Evolutionary conservation across 352 stramenopile species (phyloP).

Genomic region (Stramenopiles sp.): DNA sequence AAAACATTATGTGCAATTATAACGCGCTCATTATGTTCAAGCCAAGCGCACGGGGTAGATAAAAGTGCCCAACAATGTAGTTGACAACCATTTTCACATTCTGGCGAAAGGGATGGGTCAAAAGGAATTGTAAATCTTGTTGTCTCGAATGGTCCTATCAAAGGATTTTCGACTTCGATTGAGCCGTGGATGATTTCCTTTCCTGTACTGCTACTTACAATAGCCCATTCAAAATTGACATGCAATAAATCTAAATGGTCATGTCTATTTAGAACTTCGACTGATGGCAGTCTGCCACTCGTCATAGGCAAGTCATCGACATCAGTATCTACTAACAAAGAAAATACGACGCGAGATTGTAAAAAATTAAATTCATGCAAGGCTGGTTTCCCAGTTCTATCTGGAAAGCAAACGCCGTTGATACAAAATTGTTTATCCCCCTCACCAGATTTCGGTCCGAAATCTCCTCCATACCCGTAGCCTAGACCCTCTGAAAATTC

Average conservation of each 20-base stretch:
- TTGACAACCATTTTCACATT: background rate
- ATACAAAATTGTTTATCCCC: constrained; percentile 20
- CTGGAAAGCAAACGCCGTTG: constrained; percentile 30
- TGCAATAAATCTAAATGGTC: background rate
- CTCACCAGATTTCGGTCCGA: constrained; percentile 2
- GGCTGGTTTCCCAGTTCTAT: constrained; percentile 38
- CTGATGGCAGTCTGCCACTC: background rate
- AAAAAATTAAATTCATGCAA: constrained; percentile 39
- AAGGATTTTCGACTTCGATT: background rate
- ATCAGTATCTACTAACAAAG: background rate
- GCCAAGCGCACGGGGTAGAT: background rate
- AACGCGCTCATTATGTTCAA: background rate
- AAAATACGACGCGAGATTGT: constrained; percentile 25
- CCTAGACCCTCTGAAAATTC: background rate
- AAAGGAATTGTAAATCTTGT: background rate
- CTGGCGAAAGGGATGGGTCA: background rate
- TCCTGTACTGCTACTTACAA: background rate
- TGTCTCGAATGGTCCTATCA: background rate
- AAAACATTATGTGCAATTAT: background rate
- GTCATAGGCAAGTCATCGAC: too few species aligned
- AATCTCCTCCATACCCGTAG: constrained; percentile 19
- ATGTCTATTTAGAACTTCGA: background rate
- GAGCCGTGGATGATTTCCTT: background rate
- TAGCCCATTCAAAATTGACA: background rate
- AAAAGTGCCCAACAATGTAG: background rate